A percentile compares a stretch with the other conserved stretches of the same genome.
phyloP scores from a whole-genome alignment of 1,139 yeast genomes.

The Sugiyamaella castrensis region DNA sequence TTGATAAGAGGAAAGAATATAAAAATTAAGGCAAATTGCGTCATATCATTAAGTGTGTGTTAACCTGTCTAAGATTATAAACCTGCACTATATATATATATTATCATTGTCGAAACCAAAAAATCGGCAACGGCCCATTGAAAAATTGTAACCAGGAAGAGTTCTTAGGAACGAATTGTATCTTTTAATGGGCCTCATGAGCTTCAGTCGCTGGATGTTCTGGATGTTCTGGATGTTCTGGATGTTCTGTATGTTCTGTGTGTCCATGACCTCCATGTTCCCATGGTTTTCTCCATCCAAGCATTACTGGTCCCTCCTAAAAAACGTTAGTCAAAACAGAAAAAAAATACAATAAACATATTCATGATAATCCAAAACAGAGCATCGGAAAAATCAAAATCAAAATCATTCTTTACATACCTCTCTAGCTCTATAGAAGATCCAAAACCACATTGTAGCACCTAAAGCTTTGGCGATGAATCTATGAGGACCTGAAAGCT shows the following conservation, averaged over 20 bases:
- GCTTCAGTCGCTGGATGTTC: not conserved
- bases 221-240: constrained; percentile 22
- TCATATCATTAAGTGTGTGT: too few species aligned
- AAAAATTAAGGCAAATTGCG: too few species aligned
- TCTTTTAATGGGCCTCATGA: constrained; percentile 8
- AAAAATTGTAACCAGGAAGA: not conserved
- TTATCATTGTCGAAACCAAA: too few species aligned
- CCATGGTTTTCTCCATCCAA: constrained; percentile 45
- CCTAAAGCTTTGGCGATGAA: constrained; percentile 66
- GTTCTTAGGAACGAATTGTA: too few species aligned
- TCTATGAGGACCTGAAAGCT: constrained; percentile 41
- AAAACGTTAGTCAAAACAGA: constrained; percentile 15
- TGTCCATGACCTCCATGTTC: constrained; percentile 35
- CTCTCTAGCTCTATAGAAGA: constrained; percentile 72
- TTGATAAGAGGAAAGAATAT: too few species aligned
- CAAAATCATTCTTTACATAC: constrained; percentile 36
- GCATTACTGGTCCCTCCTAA: constrained; percentile 40
- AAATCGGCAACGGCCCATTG: not conserved
- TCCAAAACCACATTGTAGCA: constrained; percentile 87
- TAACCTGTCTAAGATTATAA: too few species aligned
- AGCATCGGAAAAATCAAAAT: not conserved
- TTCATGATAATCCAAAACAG: too few species aligned
- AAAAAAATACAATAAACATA: too few species aligned
- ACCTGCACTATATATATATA: too few species aligned
- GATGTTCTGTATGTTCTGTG: constrained; percentile 24